Evolutionary conservation across 495 filamentous ascomycete species (phyloP).

Genomic region (Penicillium macrosclerotiorum): DNA sequence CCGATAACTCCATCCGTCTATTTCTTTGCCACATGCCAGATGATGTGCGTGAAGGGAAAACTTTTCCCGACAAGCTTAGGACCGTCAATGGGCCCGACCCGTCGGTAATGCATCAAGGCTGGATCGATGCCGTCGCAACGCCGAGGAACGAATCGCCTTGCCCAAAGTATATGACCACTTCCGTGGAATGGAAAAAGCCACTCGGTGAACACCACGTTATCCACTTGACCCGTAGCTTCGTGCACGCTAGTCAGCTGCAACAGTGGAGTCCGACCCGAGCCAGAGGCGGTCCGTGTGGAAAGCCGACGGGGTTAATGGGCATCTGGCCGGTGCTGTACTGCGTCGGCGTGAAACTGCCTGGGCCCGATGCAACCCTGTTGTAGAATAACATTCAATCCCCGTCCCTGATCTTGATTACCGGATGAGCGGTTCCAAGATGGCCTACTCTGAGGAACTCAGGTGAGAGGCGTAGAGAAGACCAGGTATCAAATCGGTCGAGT

Average conservation of each 20-base stretch:
- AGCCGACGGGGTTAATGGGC: slow-evolving; percentile 12
- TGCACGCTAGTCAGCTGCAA: not conserved
- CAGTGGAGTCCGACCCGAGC: slow-evolving; percentile 8
- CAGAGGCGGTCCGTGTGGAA: slow-evolving; percentile 8
- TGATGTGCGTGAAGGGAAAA: not conserved
- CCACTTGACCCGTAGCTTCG: not conserved
- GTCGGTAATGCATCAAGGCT: not conserved
- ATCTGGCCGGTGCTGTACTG: slow-evolving; percentile 23
- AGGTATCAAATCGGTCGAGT: too few species aligned
- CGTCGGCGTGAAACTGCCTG: slow-evolving; percentile 9
- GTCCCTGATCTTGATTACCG: too few species aligned
- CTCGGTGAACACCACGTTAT: slow-evolving; percentile 1
- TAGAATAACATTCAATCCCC: too few species aligned
- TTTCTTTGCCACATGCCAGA: too few species aligned
- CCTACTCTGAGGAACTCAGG: too few species aligned
- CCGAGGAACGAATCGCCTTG: not conserved
- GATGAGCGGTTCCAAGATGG: too few species aligned
- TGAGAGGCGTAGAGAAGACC: too few species aligned
- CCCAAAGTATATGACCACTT: not conserved
- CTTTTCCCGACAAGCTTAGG: not conserved
- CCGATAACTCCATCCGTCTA: too few species aligned
- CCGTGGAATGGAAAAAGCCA: slow-evolving; percentile 1
- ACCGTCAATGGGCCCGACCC: not conserved
- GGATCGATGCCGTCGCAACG: not conserved
- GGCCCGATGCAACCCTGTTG: slow-evolving; percentile 13